phyloP scores from a whole-genome alignment of 805 yeast genomes.

The Cyberlindnera samutprakarnensis region DNA sequence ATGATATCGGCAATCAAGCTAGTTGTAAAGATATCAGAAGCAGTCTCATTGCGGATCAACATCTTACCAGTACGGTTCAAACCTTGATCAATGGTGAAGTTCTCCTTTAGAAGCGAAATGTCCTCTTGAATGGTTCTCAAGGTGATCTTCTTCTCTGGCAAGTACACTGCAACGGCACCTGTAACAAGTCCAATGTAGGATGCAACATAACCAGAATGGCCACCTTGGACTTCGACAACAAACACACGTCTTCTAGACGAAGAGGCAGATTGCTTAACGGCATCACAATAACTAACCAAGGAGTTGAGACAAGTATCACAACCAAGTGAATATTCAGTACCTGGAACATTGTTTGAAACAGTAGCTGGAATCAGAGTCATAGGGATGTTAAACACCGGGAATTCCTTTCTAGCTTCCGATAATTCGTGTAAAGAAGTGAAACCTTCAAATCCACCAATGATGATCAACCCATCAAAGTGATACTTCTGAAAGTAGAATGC shows the following conservation, averaged over 20 bases:
- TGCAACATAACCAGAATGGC: constrained; percentile 91
- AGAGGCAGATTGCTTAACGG: constrained; percentile 89
- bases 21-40: constrained; percentile 77
- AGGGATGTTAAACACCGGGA: constrained; percentile 92
- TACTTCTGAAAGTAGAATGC: constrained; percentile 91
- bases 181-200: constrained; percentile 75
- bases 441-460: constrained; percentile 98
- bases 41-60: constrained; percentile 74
- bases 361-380: constrained; percentile 93
- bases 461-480: constrained; percentile 77
- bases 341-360: constrained; percentile 97
- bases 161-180: constrained; percentile 76
- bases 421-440: constrained; percentile 77
- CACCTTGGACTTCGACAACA: constrained; percentile 98
- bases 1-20: constrained; percentile 78
- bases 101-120: constrained; percentile 56
- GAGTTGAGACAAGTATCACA: constrained; percentile 93
- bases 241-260: constrained; percentile 91
- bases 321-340: constrained; percentile 93
- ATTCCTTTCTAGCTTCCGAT: constrained; percentile 63
- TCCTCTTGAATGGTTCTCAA: constrained; percentile 69
- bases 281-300: constrained; percentile 88
- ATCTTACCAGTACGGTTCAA: constrained; percentile 79
- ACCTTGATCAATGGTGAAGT: constrained; percentile 70
- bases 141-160: constrained; percentile 78